These are phyloP conservation scores for Rosa persica DNA, from an alignment of 306 rosid species.

Conservation along the genomic window DNA sequence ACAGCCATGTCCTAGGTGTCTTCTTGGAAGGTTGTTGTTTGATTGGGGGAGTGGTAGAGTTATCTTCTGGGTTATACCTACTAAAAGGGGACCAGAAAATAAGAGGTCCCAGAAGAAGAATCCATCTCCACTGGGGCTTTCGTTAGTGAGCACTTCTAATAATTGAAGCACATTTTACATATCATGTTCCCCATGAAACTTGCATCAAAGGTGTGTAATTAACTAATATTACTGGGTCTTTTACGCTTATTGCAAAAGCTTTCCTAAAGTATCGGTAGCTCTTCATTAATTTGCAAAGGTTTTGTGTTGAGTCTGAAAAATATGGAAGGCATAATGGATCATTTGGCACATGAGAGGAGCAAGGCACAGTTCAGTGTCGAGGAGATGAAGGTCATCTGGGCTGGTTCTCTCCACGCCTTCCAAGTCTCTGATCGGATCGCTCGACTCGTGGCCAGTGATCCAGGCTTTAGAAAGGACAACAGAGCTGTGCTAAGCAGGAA, in stretches of 20 bases:
- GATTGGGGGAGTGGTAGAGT: too few relatives aligned
- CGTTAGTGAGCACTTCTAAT: too few relatives aligned
- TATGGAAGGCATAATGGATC: conserved; percentile 55
- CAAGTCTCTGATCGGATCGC: conserved; percentile 71
- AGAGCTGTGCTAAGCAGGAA: conserved; percentile 54
- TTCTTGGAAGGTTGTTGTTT: too few relatives aligned
- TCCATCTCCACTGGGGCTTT: too few relatives aligned
- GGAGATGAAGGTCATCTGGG: conserved; percentile 86
- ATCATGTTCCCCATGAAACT: background rate
- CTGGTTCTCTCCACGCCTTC: conserved; percentile 63
- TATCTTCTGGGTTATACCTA: too few relatives aligned
- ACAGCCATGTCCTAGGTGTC: too few relatives aligned
- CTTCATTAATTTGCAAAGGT: background rate
- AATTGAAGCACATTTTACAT: too few relatives aligned
- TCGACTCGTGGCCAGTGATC: conserved; percentile 80
- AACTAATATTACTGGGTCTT: too few relatives aligned
- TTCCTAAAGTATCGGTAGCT: background rate
- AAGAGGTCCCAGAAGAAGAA: too few relatives aligned
- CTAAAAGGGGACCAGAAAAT: too few relatives aligned
- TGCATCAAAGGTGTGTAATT: background rate
- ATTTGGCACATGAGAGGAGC: conserved; percentile 68
- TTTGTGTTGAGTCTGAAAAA: background rate
- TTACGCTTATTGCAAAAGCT: background rate
- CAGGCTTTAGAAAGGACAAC: conserved; percentile 72
- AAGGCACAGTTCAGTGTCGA: conserved; percentile 66